These are phyloP conservation scores for Penicillium aurantiogriseum DNA, from an alignment of 2,329 filamentous ascomycete genomes.

Conservation along the genomic window DNA sequence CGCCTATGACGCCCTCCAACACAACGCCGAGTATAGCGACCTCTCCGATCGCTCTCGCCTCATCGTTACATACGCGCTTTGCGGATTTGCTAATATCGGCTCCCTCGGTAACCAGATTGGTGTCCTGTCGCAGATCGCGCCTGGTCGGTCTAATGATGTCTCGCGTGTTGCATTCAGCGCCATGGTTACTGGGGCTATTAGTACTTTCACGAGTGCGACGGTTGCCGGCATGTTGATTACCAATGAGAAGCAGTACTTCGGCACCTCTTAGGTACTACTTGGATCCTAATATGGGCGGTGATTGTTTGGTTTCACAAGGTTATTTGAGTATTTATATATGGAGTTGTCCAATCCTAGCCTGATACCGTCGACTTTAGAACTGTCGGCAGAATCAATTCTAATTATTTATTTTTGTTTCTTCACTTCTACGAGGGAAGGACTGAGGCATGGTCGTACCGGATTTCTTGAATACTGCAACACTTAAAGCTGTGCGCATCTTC, in stretches of 20 bases:
- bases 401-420: background rate
- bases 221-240: constrained; percentile 75
- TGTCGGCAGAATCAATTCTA: background rate
- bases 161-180: constrained; percentile 73
- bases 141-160: constrained; percentile 70
- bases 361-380: no score
- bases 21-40: constrained; percentile 51
- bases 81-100: constrained; percentile 79
- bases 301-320: background rate
- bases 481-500: no score
- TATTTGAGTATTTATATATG: background rate
- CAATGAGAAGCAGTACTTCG: constrained; percentile 40
- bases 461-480: no score
- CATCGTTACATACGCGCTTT: constrained; percentile 83
- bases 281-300: background rate
- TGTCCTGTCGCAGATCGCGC: constrained; percentile 78
- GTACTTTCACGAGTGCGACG: constrained; percentile 74
- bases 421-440: no score
- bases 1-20: constrained; percentile 62
- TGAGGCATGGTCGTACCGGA: no score
- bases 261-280: background rate
- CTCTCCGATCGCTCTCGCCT: constrained; percentile 70
- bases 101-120: constrained; percentile 88
- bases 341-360: no score
- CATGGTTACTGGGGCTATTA: constrained; percentile 72